Evolutionary conservation across 1,284 basidiomycete genomes (phyloP).

Genomic region (Retiboletus fuscus): DNA sequence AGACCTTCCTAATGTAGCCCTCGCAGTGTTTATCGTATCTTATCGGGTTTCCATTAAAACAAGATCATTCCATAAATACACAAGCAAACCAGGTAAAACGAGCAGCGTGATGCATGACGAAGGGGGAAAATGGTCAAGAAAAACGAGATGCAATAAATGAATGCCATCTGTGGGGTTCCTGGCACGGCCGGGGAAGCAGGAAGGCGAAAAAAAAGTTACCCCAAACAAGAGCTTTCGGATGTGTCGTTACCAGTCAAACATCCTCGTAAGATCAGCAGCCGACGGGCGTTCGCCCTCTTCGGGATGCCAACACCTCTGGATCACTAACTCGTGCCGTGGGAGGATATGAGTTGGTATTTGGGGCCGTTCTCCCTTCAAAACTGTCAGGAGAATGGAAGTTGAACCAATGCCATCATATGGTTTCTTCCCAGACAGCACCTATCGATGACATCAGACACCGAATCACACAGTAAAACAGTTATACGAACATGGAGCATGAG

Average conservation of each 20-base stretch:
- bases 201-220: not conserved
- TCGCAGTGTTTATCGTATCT: too few relatives aligned
- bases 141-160: not conserved
- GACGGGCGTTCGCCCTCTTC: constrained; percentile 35
- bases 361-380: constrained; percentile 32
- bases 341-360: constrained; percentile 27
- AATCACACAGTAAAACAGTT: not conserved
- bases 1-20: too few relatives aligned
- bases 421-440: constrained; percentile 40
- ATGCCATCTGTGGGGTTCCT: too few relatives aligned
- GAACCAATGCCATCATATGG: constrained; percentile 32
- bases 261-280: constrained; percentile 26
- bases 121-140: not conserved
- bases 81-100: not conserved
- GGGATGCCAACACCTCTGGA: constrained; percentile 37
- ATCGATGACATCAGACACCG: constrained; percentile 26
- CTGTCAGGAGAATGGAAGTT: not conserved
- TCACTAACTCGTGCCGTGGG: constrained; percentile 24
- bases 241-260: constrained; percentile 21
- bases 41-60: too few relatives aligned
- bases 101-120: constrained; percentile 5
- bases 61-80: too few relatives aligned
- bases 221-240: not conserved
- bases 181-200: constrained; percentile 7
- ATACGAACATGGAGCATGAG: constrained; percentile 43